These are phyloP conservation scores for Pelargonium citronellum DNA, from an alignment of 441 rosid species.

Conservation along the genomic window DNA sequence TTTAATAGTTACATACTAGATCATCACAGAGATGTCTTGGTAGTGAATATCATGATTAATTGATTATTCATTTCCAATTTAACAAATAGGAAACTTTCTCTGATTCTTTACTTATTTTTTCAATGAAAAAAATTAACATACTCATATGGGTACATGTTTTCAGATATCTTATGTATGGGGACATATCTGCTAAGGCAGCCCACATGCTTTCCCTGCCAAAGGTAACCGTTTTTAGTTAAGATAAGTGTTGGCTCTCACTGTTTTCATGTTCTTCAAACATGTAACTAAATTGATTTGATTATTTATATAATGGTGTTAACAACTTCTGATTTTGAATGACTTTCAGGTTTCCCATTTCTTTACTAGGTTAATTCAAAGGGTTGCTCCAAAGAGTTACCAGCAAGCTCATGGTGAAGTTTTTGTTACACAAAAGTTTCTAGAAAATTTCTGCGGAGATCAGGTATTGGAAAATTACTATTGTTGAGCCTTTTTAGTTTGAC, in stretches of 20 bases:
- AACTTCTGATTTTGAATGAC: constrained; percentile 9
- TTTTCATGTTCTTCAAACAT: background rate
- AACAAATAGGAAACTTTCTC: background rate
- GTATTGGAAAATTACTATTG: constrained; percentile 29
- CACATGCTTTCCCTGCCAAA: constrained; percentile 81
- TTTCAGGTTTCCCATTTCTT: constrained; percentile 82
- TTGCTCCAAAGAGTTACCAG: constrained; percentile 87
- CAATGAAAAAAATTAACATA: background rate
- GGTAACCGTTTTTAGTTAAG: constrained; percentile 34
- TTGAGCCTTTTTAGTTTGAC: constrained; percentile 14
- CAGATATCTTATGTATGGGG: constrained; percentile 90
- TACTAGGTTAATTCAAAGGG: constrained; percentile 82
- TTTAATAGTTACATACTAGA: background rate
- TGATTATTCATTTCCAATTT: constrained; percentile 3
- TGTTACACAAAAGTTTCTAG: constrained; percentile 77
- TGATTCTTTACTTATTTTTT: background rate
- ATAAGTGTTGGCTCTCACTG: background rate
- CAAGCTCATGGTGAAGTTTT: constrained; percentile 87
- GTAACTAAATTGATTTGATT: background rate
- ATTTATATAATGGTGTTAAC: background rate
- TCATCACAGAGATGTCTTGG: background rate
- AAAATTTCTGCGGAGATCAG: constrained; percentile 96
- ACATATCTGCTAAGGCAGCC: constrained; percentile 76
- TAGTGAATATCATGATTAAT: background rate
- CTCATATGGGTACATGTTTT: constrained; percentile 9